A percentile compares a stretch with the other conserved stretches of the same genome.
Evolutionary conservation across 2,329 filamentous ascomycete species (phyloP).

Genomic region (Aciculosporium take): DNA sequence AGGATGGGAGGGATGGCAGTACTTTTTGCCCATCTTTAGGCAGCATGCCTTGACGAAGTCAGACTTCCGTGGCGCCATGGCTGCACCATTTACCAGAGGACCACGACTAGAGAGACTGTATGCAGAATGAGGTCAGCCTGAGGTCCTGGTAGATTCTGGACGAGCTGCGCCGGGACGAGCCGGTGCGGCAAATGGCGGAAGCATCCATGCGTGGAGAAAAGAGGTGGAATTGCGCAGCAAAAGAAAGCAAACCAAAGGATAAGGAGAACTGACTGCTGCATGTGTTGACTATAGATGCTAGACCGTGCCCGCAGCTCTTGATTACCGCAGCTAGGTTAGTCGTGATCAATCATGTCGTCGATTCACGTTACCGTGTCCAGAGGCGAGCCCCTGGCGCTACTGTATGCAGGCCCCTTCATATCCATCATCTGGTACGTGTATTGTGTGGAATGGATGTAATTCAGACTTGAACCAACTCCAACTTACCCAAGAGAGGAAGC

Average conservation of each 20-base stretch:
- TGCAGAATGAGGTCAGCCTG: constrained; percentile 24
- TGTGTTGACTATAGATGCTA: too few species aligned
- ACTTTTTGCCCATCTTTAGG: background rate
- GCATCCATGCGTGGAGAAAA: constrained; percentile 30
- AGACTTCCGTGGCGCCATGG: constrained; percentile 17
- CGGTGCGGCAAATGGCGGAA: constrained; percentile 36
- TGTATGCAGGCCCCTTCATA: too few species aligned
- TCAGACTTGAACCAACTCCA: too few species aligned
- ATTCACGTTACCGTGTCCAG: too few species aligned
- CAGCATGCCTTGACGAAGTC: constrained; percentile 21
- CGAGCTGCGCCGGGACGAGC: constrained; percentile 25
- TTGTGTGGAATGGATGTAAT: too few species aligned
- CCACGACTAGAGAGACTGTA: constrained; percentile 21
- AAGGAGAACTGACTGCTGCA: background rate
- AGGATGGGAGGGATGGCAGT: background rate
- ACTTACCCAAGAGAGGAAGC: too few species aligned
- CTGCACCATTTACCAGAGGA: constrained; percentile 16
- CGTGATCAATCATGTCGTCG: too few species aligned
- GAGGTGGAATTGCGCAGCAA: background rate
- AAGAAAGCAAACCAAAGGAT: background rate
- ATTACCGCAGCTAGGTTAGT: background rate
- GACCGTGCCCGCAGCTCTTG: too few species aligned
- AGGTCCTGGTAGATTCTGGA: constrained; percentile 38
- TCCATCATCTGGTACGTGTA: too few species aligned
- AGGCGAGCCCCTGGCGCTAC: too few species aligned